These are phyloP conservation scores for Phyllosticta capitalensis DNA, from an alignment of 2,329 filamentous ascomycete genomes.

Conservation along the genomic window DNA sequence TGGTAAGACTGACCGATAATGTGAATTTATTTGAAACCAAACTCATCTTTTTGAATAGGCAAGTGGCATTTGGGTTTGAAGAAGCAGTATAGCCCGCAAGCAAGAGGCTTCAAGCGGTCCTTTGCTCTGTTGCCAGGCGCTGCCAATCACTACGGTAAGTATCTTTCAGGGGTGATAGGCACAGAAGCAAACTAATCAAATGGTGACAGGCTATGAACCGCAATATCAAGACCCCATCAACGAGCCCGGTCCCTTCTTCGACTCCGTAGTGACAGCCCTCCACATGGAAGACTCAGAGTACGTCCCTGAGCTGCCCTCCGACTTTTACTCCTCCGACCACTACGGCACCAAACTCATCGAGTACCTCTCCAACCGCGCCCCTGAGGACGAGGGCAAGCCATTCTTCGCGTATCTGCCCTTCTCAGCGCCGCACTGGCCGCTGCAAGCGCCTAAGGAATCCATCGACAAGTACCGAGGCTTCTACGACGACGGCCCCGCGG, in stretches of 20 bases:
- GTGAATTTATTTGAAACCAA: not conserved
- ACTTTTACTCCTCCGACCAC: slow-evolving; percentile 30
- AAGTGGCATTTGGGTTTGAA: slow-evolving; percentile 50
- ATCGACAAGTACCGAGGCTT: slow-evolving; percentile 48
- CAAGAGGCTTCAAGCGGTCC: slow-evolving; percentile 50
- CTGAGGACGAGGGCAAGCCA: slow-evolving; percentile 30
- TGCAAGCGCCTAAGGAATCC: slow-evolving; percentile 48
- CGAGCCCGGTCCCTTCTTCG: slow-evolving; percentile 29
- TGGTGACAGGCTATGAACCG: slow-evolving; percentile 36
- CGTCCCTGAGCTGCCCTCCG: slow-evolving; percentile 13
- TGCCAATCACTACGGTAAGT: slow-evolving; percentile 43
- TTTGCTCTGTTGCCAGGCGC: slow-evolving; percentile 53
- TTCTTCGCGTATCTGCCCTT: slow-evolving; percentile 55
- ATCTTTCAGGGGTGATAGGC: slow-evolving; percentile 19
- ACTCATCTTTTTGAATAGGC: slow-evolving; percentile 17
- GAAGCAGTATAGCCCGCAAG: slow-evolving; percentile 45
- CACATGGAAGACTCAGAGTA: slow-evolving; percentile 26
- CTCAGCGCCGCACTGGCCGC: slow-evolving; percentile 54
- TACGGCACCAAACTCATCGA: slow-evolving; percentile 30
- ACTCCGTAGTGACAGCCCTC: slow-evolving; percentile 30
- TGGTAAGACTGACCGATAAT: slow-evolving; percentile 35
- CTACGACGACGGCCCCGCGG: slow-evolving; percentile 52
- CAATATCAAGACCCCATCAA: slow-evolving; percentile 22
- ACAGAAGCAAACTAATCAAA: not conserved
- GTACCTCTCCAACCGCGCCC: slow-evolving; percentile 27